Percentiles rank a stretch among this genome's conserved stretches.
Conservation (phyloP, 176 grass and related monocot species). For the Carex scoparia region DNA sequence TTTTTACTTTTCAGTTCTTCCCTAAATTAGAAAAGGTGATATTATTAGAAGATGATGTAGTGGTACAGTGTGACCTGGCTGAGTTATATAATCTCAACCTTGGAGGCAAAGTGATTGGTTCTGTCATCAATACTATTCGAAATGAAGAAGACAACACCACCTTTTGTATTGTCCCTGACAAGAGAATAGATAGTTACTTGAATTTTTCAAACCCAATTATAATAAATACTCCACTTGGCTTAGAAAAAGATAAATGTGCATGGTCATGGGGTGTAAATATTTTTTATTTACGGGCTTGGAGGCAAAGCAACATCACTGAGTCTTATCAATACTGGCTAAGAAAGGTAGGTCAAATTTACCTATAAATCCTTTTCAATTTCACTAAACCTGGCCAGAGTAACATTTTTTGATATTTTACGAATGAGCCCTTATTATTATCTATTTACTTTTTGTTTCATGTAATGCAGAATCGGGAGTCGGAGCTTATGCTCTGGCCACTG, state of each 20-base stretch:
- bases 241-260: slow-evolving; percentile 37
- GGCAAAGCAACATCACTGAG: slow-evolving; percentile 51
- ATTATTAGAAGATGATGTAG: slow-evolving; percentile 84
- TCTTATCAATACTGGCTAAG: slow-evolving; percentile 67
- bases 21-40: slow-evolving; percentile 66
- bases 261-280: slow-evolving; percentile 74
- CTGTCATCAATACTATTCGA: slow-evolving; percentile 31
- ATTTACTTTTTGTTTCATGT: neutral
- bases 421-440: neutral
- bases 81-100: slow-evolving; percentile 66
- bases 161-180: slow-evolving; percentile 52
- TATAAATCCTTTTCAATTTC: neutral
- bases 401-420: neutral
- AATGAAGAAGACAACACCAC: slow-evolving; percentile 16
- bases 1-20: slow-evolving; percentile 54
- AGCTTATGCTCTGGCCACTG: slow-evolving; percentile 57
- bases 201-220: slow-evolving; percentile 65
- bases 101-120: slow-evolving; percentile 58
- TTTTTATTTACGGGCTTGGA: slow-evolving; percentile 74
- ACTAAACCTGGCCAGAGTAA: neutral
- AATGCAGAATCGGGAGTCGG: slow-evolving; percentile 67
- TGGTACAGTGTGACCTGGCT: slow-evolving; percentile 66
- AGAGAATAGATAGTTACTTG: slow-evolving; percentile 48
- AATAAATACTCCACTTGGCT: slow-evolving; percentile 21
- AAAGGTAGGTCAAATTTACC: slow-evolving; percentile 36